phyloP scores from a whole-genome alignment of 177 flowering plant genomes.

The Vitis hybrid region DNA sequence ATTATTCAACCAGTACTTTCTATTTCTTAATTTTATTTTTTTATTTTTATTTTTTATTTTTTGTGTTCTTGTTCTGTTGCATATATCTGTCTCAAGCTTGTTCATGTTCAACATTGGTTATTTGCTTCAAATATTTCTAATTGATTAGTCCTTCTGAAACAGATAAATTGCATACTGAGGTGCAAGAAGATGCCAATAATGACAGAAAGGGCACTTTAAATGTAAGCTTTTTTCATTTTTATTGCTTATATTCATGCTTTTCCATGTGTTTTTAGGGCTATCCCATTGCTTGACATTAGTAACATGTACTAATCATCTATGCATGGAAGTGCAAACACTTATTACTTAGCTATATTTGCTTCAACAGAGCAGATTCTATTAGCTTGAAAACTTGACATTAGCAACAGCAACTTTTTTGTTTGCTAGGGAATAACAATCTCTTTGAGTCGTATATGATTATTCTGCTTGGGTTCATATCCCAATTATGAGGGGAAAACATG shows the following conservation, averaged over 20 bases:
- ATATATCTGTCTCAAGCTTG: too few relatives aligned
- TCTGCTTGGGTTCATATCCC: too few relatives aligned
- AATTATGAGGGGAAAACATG: too few relatives aligned
- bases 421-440: too few relatives aligned
- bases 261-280: neutral
- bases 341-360: too few relatives aligned
- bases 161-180: constrained; percentile 17
- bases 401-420: too few relatives aligned
- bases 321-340: too few relatives aligned
- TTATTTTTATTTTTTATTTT: too few relatives aligned
- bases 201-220: constrained; percentile 13
- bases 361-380: too few relatives aligned
- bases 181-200: constrained; percentile 13
- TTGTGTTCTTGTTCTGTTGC: too few relatives aligned
- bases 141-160: constrained; percentile 5
- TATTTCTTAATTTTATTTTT: neutral
- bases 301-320: neutral
- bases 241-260: neutral
- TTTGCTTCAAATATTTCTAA: neutral
- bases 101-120: neutral
- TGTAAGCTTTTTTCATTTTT: constrained; percentile 27
- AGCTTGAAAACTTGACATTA: too few relatives aligned
- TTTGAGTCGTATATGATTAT: too few relatives aligned
- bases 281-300: neutral
- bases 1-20: neutral